A percentile compares a stretch with the other conserved stretches of the same genome.
Evolutionary conservation across 2,329 filamentous ascomycete genomes (phyloP).

Genomic region (Cordyceps javanica): DNA sequence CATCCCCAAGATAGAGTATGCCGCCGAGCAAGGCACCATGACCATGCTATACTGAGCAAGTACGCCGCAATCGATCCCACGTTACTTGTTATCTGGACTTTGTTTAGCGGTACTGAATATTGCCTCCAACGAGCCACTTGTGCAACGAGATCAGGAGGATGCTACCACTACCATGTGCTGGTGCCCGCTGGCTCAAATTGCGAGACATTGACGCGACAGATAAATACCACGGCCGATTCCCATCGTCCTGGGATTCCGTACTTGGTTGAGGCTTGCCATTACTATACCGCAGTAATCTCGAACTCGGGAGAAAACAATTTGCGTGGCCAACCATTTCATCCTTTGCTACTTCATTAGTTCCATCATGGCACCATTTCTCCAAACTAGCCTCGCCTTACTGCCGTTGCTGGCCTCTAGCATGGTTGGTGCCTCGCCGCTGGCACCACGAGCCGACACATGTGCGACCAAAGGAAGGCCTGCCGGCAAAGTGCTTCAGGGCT

Average conservation of each 20-base stretch:
- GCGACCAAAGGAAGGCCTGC: constrained; percentile 26
- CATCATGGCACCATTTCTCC: constrained; percentile 16
- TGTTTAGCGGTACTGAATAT: background rate
- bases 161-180: background rate
- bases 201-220: background rate
- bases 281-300: background rate
- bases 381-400: constrained; percentile 15
- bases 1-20: background rate
- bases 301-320: no score
- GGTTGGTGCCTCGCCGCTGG: constrained; percentile 9
- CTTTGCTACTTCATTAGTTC: background rate
- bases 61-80: constrained; percentile 2
- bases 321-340: background rate
- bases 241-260: background rate
- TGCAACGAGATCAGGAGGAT: background rate
- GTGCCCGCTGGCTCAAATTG: background rate
- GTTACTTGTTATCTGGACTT: constrained; percentile 2
- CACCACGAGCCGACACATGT: constrained; percentile 21
- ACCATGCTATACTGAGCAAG: background rate
- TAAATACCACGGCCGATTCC: background rate
- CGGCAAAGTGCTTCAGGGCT: constrained; percentile 29
- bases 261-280: no score
- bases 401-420: constrained; percentile 13
- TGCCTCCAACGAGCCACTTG: background rate
- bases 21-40: background rate